Conservation (phyloP, 2,329 filamentous ascomycete genomes). For the Sporothrix humicola region DNA sequence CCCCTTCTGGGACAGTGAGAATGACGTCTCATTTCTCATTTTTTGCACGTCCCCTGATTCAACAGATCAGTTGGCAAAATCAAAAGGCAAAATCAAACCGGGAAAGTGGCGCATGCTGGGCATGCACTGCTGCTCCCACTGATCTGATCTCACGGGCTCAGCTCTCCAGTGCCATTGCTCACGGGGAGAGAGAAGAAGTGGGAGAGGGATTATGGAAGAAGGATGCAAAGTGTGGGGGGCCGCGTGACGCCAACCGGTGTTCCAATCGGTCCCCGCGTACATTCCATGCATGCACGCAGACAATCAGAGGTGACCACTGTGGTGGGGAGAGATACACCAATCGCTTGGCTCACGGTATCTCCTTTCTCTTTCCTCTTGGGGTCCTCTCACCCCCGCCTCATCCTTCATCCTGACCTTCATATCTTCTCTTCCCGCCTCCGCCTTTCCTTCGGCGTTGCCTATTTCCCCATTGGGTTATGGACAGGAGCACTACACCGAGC, state of each 20-base stretch:
- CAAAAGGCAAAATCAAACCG: too few relatives aligned
- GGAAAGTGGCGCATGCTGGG: conserved; percentile 15
- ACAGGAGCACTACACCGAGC: neutral
- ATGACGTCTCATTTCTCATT: neutral
- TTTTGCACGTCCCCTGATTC: neutral
- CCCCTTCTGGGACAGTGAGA: conserved; percentile 59
- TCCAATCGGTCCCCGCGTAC: conserved; percentile 1
- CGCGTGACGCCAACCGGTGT: conserved; percentile 23
- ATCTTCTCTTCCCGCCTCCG: neutral
- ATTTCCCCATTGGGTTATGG: conserved; percentile 20
- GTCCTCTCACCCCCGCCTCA: neutral
- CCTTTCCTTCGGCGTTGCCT: conserved; percentile 19
- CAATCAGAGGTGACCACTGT: neutral
- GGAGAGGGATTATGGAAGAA: neutral
- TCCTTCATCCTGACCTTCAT: neutral
- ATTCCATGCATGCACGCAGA: conserved; percentile 14
- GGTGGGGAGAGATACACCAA: conserved; percentile 11
- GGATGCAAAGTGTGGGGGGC: neutral
- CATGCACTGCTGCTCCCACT: neutral
- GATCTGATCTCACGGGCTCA: conserved; percentile 1
- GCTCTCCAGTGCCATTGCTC: neutral
- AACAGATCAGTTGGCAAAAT: neutral
- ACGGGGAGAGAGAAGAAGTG: neutral
- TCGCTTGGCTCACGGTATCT: neutral
- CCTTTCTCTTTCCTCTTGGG: neutral